These are phyloP conservation scores for Botryotinia calthae DNA, from an alignment of 2,329 filamentous ascomycete species.

Conservation along the genomic window DNA sequence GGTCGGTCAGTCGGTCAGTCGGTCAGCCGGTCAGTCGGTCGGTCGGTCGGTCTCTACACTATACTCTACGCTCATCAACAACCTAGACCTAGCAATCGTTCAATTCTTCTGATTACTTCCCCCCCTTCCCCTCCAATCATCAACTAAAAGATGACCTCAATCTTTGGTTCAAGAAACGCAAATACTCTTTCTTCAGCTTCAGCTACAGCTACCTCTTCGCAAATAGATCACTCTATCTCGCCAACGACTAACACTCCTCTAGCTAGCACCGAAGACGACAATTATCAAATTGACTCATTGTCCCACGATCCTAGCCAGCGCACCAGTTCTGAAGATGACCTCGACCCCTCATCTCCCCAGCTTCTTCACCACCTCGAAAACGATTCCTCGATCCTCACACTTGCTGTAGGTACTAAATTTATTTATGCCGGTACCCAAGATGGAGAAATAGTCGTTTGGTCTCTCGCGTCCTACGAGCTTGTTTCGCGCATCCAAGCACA, in stretches of 20 bases:
- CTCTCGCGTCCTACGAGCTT: constrained; percentile 80
- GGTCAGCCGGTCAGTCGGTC: not conserved
- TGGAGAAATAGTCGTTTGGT: constrained; percentile 91
- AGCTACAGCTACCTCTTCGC: not conserved
- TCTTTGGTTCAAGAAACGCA: constrained; percentile 14
- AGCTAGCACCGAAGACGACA: constrained; percentile 7
- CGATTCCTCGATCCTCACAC: constrained; percentile 74
- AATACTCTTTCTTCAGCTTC: not conserved
- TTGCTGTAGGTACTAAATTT: constrained; percentile 75
- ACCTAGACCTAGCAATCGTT: not conserved
- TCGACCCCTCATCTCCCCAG: constrained; percentile 47
- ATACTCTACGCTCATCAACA: not conserved
- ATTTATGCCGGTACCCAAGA: constrained; percentile 93
- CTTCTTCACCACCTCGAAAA: constrained; percentile 74
- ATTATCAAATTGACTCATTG: not conserved
- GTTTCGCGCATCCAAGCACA: constrained; percentile 80
- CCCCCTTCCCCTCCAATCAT: not conserved
- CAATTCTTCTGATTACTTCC: not conserved
- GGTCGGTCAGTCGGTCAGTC: not conserved
- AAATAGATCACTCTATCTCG: not conserved
- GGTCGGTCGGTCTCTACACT: too few species aligned
- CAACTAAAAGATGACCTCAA: constrained; percentile 21
- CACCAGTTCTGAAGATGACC: constrained; percentile 25
- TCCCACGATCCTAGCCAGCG: constrained; percentile 2
- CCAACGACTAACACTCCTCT: not conserved